phyloP scores from a whole-genome alignment of 148 eudicot species.

The Spergularia marina region DNA sequence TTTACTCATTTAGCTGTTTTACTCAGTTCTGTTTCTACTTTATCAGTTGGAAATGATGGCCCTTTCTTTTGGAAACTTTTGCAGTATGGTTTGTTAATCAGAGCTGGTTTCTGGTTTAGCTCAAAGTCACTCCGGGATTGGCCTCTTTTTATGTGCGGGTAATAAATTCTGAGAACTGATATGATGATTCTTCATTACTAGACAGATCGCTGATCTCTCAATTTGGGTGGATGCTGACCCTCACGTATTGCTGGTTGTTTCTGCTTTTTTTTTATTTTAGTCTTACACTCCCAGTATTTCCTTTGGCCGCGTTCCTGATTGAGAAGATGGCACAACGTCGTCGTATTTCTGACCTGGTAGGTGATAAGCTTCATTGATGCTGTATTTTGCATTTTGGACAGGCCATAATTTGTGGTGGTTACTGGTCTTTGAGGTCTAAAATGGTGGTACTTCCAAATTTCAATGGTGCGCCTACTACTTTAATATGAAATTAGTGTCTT shows the following conservation, averaged over 20 bases:
- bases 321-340: slow-evolving; percentile 64
- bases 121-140: slow-evolving; percentile 87
- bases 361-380: slow-evolving; percentile 23
- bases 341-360: slow-evolving; percentile 59
- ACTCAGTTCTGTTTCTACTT: background rate
- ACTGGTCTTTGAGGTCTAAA: no score
- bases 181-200: background rate
- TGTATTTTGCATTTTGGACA: background rate
- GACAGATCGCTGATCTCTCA: background rate
- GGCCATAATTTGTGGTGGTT: no score
- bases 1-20: background rate
- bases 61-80: slow-evolving; percentile 11
- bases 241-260: slow-evolving; percentile 2
- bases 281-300: slow-evolving; percentile 66
- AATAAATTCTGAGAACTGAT: slow-evolving; percentile 26
- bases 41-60: background rate
- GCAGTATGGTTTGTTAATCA: slow-evolving; percentile 94
- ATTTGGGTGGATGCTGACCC: slow-evolving; percentile 6
- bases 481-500: background rate
- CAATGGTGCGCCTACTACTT: background rate
- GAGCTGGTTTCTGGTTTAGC: slow-evolving; percentile 88
- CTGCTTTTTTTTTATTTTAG: slow-evolving; percentile 36
- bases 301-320: slow-evolving; percentile 67
- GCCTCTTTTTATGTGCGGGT: slow-evolving; percentile 98
- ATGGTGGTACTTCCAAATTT: no score